Evolutionary conservation across 108 stramenopile species (phyloP).

Genomic region (Skeletonema costatum): DNA sequence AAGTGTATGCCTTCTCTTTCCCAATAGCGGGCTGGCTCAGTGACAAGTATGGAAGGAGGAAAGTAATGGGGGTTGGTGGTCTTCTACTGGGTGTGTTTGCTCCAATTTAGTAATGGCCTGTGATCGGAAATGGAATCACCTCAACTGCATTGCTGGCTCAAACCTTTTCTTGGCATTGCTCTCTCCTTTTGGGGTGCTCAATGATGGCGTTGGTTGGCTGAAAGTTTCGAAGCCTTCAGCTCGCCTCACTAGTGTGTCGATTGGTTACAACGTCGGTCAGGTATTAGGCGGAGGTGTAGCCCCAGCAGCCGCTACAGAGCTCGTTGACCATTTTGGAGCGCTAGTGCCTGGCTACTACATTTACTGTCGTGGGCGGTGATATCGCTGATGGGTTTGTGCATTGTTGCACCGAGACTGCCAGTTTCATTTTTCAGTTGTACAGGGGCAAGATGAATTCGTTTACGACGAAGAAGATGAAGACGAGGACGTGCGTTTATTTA

Average conservation of each 20-base stretch:
- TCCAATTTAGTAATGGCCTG: conserved; percentile 44
- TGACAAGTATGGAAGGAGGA: conserved; percentile 53
- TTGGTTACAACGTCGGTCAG: conserved; percentile 82
- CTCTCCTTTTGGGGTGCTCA: conserved; percentile 74
- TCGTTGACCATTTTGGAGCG: conserved; percentile 43
- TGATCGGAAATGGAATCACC: conserved; percentile 48
- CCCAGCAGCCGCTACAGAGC: conserved; percentile 59
- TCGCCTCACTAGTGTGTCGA: conserved; percentile 68
- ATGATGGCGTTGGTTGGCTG: conserved; percentile 85
- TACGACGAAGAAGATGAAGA: conserved; percentile 8
- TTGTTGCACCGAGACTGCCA: conserved; percentile 42
- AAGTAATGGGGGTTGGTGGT: conserved; percentile 66
- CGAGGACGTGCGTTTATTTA: neutral
- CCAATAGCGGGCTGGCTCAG: conserved; percentile 62
- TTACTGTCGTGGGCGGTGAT: conserved; percentile 35
- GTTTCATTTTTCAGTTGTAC: conserved; percentile 24
- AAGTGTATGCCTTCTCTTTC: conserved; percentile 57
- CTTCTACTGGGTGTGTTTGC: conserved; percentile 35
- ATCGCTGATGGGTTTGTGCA: conserved; percentile 51
- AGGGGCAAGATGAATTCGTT: conserved; percentile 14
- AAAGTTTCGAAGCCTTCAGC: conserved; percentile 67
- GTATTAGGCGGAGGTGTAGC: conserved; percentile 56
- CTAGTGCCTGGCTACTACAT: conserved; percentile 53
- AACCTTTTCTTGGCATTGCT: conserved; percentile 48
- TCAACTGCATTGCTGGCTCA: conserved; percentile 56